Conservation (phyloP, 768 basidiomycete species). For the Steccherinum ochraceum region DNA sequence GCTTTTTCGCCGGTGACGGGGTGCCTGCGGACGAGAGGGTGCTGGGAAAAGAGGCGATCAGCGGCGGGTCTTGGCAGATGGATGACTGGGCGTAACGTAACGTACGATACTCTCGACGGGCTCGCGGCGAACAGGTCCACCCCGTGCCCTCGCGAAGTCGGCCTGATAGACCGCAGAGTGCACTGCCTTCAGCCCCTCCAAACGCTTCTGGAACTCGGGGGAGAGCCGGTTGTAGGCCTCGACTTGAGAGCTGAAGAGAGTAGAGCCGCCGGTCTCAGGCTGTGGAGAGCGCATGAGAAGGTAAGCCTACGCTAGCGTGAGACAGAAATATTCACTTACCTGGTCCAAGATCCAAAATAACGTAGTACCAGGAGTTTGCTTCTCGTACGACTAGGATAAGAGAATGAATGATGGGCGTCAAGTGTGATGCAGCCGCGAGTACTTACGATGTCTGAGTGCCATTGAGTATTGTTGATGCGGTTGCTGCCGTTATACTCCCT, state of each 20-base stretch:
- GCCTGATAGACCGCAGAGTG: constrained; percentile 49
- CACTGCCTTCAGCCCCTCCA: constrained; percentile 51
- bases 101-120: constrained; percentile 21
- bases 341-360: constrained; percentile 53
- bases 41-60: constrained; percentile 22
- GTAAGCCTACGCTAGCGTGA: no score
- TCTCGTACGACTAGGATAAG: constrained; percentile 40
- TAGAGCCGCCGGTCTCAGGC: constrained; percentile 39
- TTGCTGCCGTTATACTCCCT: constrained; percentile 36
- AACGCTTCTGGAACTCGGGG: constrained; percentile 47
- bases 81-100: background rate
- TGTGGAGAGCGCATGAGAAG: no score
- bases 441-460: constrained; percentile 50
- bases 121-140: constrained; percentile 45
- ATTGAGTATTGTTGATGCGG: constrained; percentile 34
- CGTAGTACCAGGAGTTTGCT: constrained; percentile 48
- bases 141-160: constrained; percentile 29
- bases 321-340: no score
- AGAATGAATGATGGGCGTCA: background rate
- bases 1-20: constrained; percentile 59
- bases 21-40: constrained; percentile 51
- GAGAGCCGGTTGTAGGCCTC: constrained; percentile 58
- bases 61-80: background rate
- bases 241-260: constrained; percentile 49
- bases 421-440: background rate